Evolutionary conservation across 2,329 filamentous ascomycete genomes (phyloP), one percentile per base, ranked within the genome.

Genomic region (Fusarium sterilihyphosum): DNA sequence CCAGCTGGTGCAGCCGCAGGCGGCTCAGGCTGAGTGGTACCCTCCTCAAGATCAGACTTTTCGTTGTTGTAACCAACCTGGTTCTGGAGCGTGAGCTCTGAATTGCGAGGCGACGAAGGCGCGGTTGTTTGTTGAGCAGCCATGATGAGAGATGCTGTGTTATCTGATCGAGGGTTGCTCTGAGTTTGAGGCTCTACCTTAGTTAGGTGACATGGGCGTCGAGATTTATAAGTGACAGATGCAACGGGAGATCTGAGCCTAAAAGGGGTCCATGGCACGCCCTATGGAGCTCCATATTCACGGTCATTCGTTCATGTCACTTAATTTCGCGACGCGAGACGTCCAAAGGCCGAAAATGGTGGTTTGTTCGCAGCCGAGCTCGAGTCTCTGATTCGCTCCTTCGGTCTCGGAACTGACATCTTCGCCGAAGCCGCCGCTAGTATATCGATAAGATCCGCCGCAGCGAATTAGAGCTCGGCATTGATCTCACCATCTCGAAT

Each of bases 21-120:
- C 29, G 35, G 38, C 29, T 70, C 54, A 41, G 35, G 43, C 24
- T 70, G 61, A 2, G 53, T 47, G 46, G 8, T 43, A 33, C 71
- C 71, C 8, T 74, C 71, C 33, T 72, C 71, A 1, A 74, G 17
- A 5, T 71, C 67, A 2, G 71, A 65, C 41, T 73, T 74, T 49
- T 74, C 58, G 13, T 53, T 73, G 38, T 31, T 70, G 18, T 59
- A 52, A 14, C 47, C 38, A 35, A 12, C 40, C 38, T 50, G 68
- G 11, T 59, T 50, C 26, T 61, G 65, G 6, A 73, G 70, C 11
- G 70, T 73, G 17, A 61, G 40, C 20, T 61, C 70, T 16, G 70
- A 73, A 18, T 70, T 59, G 18, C 14, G 70, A 41, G 70, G 70
- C 17, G 69, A 71, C 20, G 61, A 49, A 18, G 60, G 29, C 18